Base-by-base conservation (phyloP, 768 basidiomycete genomes). In the Amanita pseudoporphyria region DNA sequence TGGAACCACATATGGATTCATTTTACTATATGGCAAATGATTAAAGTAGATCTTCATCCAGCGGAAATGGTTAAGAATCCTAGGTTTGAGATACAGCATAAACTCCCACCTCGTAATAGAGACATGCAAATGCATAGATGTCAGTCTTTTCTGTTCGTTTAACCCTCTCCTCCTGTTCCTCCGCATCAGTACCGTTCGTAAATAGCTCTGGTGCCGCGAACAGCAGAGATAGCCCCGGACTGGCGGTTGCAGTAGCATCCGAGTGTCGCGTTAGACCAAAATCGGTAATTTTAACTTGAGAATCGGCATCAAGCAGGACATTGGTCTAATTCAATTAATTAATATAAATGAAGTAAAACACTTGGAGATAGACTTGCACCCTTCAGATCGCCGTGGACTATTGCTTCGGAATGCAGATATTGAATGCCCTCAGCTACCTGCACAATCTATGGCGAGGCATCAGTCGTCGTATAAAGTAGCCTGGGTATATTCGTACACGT, bases 91-190 rank as follows among this genome's bases (percentile, higher is more conserved):
- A n/a, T n/a, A n/a, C 2, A 14, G 16, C 3, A n/a, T 2, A 10
- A 18, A 45, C 6, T 6, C 9, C 19, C 37, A 38, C 46, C 46
- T 47, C 46, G 10, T 47, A 47, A 38, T 47, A 47, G 12, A 38
- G 21, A 26, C 46, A 47, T 30, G 19, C 46, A n/a, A 37, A 47
- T 3, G 46, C 46, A 22, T 37, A 47, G 12, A 47, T 22, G 26
- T 47, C 46, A 3, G 46, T 47, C 36, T 36, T 38, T 24, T 47
- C 36, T 24, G 46, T 47, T 6, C 36, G 35, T 18, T 47, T 36
- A 5, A 47, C 3, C 6, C n/a, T 22, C 16, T 14, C 19, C 7
- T 35, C 35, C 18, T n/a, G 12, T 16, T 24, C 35, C 19, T 37
- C 33, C 14, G 1, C n/a, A n/a, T n/a, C n/a, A n/a, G n/a, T 1